Conservation (phyloP, 129 eudicot species). For the Helichrysum umbraculigerum region DNA sequence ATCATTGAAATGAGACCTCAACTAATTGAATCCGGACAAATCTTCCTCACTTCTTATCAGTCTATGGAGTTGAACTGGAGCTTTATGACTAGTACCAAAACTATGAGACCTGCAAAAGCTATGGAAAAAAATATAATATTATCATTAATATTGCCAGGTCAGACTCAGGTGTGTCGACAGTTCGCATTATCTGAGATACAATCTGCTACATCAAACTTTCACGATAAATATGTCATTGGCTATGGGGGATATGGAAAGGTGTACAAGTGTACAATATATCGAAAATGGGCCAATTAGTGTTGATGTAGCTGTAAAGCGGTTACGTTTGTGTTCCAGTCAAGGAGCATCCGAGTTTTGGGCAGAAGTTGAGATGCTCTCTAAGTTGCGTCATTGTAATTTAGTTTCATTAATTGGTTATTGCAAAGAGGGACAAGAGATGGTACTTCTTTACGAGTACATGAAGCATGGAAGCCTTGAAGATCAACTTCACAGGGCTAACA, state of each 20-base stretch:
- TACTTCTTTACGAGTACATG: conserved; percentile 1
- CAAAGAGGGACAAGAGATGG: neutral
- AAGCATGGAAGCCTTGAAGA: neutral
- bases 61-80: neutral
- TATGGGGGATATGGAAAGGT: neutral
- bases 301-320: neutral
- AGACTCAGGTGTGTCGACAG: neutral
- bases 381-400: neutral
- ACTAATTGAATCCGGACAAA: neutral
- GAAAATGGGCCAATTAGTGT: neutral
- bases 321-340: neutral
- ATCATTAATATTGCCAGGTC: neutral
- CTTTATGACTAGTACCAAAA: neutral
- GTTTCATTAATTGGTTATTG: conserved; percentile 2
- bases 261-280: neutral
- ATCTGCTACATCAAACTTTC: neutral
- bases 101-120: neutral
- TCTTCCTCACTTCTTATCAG: neutral
- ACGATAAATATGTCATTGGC: neutral
- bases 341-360: neutral
- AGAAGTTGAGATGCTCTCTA: conserved; percentile 1
- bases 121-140: neutral
- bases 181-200: neutral
- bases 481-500: neutral
- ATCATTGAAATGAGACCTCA: neutral